Evolutionary conservation across 345 rosid species (phyloP), one percentile per base, ranked within the genome.

Genomic region (Eucalyptus shirleyi): DNA sequence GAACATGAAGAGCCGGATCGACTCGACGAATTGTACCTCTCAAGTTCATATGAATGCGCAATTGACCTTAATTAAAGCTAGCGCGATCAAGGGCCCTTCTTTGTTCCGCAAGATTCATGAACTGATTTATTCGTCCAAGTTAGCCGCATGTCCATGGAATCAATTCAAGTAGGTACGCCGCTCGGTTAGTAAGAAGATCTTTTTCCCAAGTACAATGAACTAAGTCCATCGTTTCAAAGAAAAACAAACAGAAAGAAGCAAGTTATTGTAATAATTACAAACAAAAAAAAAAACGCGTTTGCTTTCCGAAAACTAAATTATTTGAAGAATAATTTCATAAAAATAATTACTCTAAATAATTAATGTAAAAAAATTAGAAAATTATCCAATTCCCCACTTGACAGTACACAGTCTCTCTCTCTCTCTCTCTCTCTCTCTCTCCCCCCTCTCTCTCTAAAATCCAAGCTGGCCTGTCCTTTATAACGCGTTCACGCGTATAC

Each of bases 401-500:
- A 51, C 40, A 24, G 55, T 51, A 34, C 56, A 86, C 28, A 12
- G 37, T 67, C 50, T 47, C 56, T 24, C 82, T 87, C 82, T 55
- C 72, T 30, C 42, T 59, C 45, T 51, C 47, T 40, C 81, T 42
- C 32, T 44, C 82, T 89, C 56, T 59, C n/a, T n/a, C n/a, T 4
- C 2, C 16, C 6, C 24, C 3, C 47, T 40, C 81, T 42, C 32
- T 44, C 82, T 89, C 56, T 59, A n/a, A 28, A 19, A 6, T 72
- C 56, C 89, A 55, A 82, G 89, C 90, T 89, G 88, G 86, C 90
- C 86, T 56, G 40, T 62, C 86, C 88, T 55, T 67, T 86, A 86
- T 89, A 86, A 67, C 88, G 86, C 90, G 88, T 89, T 89, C 88
- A 89, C 90, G 90, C 90, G 90, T 89, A 89, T 50, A 21, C 86